Percentiles rank a stretch among this genome's conserved stretches.
Conservation (phyloP, 345 rosid genomes). For the Murraya koenigii region DNA sequence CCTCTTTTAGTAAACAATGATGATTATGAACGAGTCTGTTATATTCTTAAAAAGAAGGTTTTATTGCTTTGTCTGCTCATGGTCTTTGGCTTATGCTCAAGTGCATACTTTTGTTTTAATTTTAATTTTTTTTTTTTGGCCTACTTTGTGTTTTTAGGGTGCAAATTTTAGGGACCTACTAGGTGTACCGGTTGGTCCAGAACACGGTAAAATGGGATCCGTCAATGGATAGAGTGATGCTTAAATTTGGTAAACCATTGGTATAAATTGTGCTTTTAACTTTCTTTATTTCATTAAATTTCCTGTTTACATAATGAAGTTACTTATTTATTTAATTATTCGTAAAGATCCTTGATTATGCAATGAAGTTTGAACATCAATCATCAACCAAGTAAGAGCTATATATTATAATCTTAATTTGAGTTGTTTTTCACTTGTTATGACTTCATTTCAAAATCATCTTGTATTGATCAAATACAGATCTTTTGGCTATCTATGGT, state of each 20-base stretch:
- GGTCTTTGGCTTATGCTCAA: conserved; percentile 1
- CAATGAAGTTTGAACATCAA: conserved; percentile 25
- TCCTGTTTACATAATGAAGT: not conserved
- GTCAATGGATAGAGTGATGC: conserved; percentile 24
- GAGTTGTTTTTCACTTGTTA: not conserved
- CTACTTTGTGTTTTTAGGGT: conserved; percentile 26
- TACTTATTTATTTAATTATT: not conserved
- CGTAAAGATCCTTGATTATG: conserved; percentile 43
- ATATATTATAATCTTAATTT: not conserved
- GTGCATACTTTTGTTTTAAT: conserved; percentile 34
- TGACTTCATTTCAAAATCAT: not conserved
- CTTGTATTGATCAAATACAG: conserved; percentile 12
- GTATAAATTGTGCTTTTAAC: too few relatives aligned
- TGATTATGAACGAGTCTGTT: conserved; percentile 24
- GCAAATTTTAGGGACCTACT: conserved; percentile 41
- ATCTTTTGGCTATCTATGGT: conserved; percentile 45
- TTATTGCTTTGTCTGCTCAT: not conserved
- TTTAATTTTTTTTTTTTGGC: not conserved
- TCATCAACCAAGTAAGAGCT: conserved; percentile 28
- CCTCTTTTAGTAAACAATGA: conserved; percentile 22
- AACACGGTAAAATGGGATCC: conserved; percentile 32
- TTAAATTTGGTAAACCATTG: conserved; percentile 25
- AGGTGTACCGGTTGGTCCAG: conserved; percentile 29
- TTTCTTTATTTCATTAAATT: not conserved
- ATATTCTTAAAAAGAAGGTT: conserved; percentile 40